Percentiles rank a stretch among this genome's conserved stretches.
Conservation (phyloP, 345 rosid species). For the Eutrema japonicum region DNA sequence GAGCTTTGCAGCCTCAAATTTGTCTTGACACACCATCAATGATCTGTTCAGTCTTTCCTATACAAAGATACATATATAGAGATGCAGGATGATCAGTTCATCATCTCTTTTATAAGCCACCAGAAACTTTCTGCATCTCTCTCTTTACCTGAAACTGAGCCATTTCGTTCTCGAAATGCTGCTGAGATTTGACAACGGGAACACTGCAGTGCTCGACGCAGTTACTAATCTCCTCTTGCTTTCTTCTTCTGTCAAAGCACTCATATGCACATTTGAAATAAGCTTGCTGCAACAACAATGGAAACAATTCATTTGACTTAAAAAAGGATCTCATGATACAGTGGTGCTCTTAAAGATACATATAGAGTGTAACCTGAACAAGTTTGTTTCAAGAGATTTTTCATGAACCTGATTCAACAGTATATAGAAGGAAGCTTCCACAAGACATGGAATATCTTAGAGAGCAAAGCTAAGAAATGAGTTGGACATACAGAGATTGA, state of each 20-base stretch:
- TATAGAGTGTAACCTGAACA: background rate
- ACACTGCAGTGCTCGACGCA: constrained; percentile 83
- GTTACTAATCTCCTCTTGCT: constrained; percentile 74
- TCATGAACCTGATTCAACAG: background rate
- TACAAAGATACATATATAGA: background rate
- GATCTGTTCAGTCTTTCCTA: constrained; percentile 89
- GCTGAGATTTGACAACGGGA: constrained; percentile 77
- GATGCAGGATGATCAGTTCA: constrained; percentile 3
- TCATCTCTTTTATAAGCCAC: background rate
- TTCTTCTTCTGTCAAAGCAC: constrained; percentile 83
- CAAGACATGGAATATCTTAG: no score
- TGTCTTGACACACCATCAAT: constrained; percentile 90
- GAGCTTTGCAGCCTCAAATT: constrained; percentile 72
- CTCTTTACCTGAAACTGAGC: constrained; percentile 77
- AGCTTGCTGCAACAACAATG: constrained; percentile 75
- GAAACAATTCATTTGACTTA: background rate
- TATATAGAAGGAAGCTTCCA: background rate
- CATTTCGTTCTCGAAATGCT: constrained; percentile 84
- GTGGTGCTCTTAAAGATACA: no score
- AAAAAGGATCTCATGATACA: background rate
- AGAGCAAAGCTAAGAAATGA: no score
- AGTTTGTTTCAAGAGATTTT: no score
- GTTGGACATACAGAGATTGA: background rate
- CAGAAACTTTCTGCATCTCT: background rate
- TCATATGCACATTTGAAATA: constrained; percentile 92